phyloP scores from a whole-genome alignment of 108 stramenopile species.

The Bacterosira constricta region DNA sequence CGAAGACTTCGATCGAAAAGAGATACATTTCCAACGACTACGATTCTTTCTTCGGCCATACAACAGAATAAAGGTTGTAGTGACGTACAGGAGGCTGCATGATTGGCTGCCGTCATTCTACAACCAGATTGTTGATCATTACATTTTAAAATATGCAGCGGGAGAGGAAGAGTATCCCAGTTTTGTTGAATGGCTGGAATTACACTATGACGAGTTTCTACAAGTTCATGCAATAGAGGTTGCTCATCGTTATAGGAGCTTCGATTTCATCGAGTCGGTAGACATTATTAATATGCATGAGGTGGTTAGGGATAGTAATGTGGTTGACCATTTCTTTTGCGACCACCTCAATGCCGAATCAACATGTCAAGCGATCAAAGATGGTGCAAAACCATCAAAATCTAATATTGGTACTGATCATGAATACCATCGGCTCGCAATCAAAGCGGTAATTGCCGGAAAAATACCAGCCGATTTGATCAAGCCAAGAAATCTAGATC shows the following conservation, averaged over 20 bases:
- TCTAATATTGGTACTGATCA: conserved; percentile 1
- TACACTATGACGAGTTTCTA: conserved; percentile 8
- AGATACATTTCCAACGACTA: conserved; percentile 11
- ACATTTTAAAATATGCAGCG: not conserved
- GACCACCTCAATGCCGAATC: not conserved
- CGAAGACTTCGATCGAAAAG: conserved; percentile 25
- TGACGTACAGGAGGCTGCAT: conserved; percentile 26
- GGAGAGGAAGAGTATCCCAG: conserved; percentile 23
- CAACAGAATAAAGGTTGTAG: conserved; percentile 17
- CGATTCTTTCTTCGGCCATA: conserved; percentile 17
- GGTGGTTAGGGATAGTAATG: not conserved
- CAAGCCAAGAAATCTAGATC: no score
- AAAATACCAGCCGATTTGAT: no score
- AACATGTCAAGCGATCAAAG: conserved; percentile 7
- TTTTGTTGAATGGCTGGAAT: conserved; percentile 16
- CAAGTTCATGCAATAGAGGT: conserved; percentile 7
- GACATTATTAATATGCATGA: conserved; percentile 22
- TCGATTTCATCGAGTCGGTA: conserved; percentile 7
- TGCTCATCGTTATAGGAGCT: conserved; percentile 8
- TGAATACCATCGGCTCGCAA: conserved; percentile 8
- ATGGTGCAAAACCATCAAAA: not conserved
- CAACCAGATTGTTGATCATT: conserved; percentile 21
- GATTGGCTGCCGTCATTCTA: conserved; percentile 30
- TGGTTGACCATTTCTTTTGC: conserved; percentile 20
- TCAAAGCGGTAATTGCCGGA: not conserved